Conservation (phyloP, 2,329 filamentous ascomycete species). For the Aspergillus flavus region DNA sequence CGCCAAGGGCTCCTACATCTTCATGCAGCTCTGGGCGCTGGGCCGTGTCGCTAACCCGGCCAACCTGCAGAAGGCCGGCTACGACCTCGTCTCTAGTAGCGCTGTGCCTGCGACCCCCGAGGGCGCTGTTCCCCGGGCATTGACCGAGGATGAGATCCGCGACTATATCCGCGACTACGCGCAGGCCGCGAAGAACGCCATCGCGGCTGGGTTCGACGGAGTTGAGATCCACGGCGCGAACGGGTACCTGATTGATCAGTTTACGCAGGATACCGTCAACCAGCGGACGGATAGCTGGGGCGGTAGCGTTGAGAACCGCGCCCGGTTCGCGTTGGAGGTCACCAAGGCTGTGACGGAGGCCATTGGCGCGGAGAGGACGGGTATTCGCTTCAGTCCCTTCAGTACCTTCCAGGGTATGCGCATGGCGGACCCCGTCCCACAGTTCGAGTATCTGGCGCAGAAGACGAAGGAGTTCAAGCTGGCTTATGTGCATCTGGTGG, state of each 20-base stretch:
- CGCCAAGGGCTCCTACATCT: conserved; percentile 62
- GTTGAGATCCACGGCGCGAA: conserved; percentile 55
- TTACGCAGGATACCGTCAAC: conserved; percentile 52
- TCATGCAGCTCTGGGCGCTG: conserved; percentile 63
- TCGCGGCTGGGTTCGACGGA: conserved; percentile 58
- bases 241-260: conserved; percentile 57
- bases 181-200: conserved; percentile 52
- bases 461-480: conserved; percentile 57
- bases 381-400: conserved; percentile 53
- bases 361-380: conserved; percentile 49
- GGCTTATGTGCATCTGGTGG: conserved; percentile 64
- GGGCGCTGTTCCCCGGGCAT: conserved; percentile 32
- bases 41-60: conserved; percentile 56
- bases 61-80: conserved; percentile 24
- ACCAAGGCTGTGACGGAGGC: conserved; percentile 46
- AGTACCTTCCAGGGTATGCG: conserved; percentile 51
- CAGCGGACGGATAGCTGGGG: conserved; percentile 54
- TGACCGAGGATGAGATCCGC: conserved; percentile 48
- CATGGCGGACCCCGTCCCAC: conserved; percentile 64
- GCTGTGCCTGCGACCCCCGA: conserved; percentile 21
- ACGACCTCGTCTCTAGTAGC: conserved; percentile 27
- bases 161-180: conserved; percentile 46
- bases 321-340: conserved; percentile 58
- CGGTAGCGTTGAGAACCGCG: conserved; percentile 53
- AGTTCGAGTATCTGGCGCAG: conserved; percentile 62